Evolutionary conservation across 441 rosid species (phyloP).

Genomic region (Gossypium davidsonii): DNA sequence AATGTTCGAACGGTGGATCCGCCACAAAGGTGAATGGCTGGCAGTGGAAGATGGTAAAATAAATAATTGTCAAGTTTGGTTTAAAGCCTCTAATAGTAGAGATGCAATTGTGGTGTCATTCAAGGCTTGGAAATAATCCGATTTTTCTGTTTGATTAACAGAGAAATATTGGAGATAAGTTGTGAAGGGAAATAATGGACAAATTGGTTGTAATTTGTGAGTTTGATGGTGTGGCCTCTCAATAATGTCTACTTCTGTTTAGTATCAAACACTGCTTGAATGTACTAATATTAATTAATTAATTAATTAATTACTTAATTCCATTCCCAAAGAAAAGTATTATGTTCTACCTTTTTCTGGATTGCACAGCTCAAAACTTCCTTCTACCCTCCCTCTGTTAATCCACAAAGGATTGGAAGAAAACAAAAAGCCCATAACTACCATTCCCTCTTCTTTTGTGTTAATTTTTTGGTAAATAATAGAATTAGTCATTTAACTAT

Average conservation of each 20-base stretch:
- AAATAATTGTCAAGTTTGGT: slow-evolving; percentile 28
- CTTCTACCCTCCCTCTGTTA: no score
- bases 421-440: no score
- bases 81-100: slow-evolving; percentile 24
- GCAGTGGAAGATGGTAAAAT: slow-evolving; percentile 14
- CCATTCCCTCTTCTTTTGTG: no score
- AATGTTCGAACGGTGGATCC: slow-evolving; percentile 84
- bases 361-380: no score
- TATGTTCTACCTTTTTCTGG: no score
- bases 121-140: slow-evolving; percentile 46
- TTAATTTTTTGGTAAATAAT: no score
- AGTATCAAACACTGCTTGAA: neutral
- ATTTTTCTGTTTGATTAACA: slow-evolving; percentile 37
- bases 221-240: slow-evolving; percentile 17
- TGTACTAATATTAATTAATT: neutral
- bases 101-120: slow-evolving; percentile 36
- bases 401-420: no score
- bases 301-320: neutral
- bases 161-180: slow-evolving; percentile 26
- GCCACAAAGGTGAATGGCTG: slow-evolving; percentile 61
- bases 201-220: slow-evolving; percentile 23
- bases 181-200: slow-evolving; percentile 35
- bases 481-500: no score
- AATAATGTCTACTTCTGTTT: neutral
- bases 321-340: neutral